Base-by-base conservation (phyloP, 2,329 filamentous ascomycete genomes). In the Chaetomium strumarium region DNA sequence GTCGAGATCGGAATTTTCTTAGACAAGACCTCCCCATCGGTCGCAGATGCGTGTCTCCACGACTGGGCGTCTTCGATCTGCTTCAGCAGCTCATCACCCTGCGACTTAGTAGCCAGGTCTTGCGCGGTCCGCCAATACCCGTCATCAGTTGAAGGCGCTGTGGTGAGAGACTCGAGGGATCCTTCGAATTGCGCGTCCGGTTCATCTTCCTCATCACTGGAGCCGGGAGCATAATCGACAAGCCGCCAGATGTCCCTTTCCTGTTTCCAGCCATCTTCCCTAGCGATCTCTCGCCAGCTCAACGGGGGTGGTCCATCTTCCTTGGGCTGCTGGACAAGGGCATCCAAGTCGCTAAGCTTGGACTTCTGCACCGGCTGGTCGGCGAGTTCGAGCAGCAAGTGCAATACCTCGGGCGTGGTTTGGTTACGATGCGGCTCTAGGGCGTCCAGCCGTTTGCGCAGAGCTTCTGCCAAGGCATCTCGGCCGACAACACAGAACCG, bases 401-500 rank as follows among this genome's bases (percentile, higher is more conserved):
- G 84, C 13, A 97, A 72, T 13, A 88, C 76, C 61, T 97, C 93
- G 0, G 91, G 90, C 6, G 83, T 81, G 79, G 82, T 92, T 68
- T 83, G 83, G 40, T 76, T 76, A 34, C 70, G 73, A 46, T 64
- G 52, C 12, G 52, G 42, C 30, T 62, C 55, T 10, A 67, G 49
- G 5, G 58, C 54, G 0, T 58, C 56, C 5, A 65, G 62, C 13
- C 69, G 66, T 31, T 70, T 64, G 11, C 77, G 71, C 17, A 96
- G 69, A 55, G 83, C 79, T 37, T 91, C 84, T 12, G 90, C 89
- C 24, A 96, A 72, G 37, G 81, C 82, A 62, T 96, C 91, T 56
- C 88, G 83, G 63, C 87, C 85, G 44, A 89, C 77, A 49, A 97
- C 78, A 31, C 83, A 80, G 62, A 96, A 93, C 61, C 92, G 90